Base-by-base conservation (phyloP, 78 protist genomes). In the Bodo saltans region DNA sequence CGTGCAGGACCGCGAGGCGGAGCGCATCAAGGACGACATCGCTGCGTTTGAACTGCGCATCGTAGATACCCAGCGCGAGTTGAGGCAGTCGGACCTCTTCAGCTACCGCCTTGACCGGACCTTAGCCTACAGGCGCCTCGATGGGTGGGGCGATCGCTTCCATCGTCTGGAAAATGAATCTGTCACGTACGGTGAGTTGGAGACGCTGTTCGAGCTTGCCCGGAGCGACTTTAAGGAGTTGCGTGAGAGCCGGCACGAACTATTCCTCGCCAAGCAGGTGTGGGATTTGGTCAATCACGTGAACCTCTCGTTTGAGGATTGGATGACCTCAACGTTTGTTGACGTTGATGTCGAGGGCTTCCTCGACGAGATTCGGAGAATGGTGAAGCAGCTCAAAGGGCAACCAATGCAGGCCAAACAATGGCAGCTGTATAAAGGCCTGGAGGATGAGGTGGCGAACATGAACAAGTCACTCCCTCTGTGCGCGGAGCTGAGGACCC, bases 381-480 rank as follows among this genome's bases (percentile, higher is more conserved):
- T 89, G 33, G 1, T 47, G 37, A 84, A 87, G 85, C 41, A 74
- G 39, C 42, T 81, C 38, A 73, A 85, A 32, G 0, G 35, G 27
- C 38, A 84, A 25, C 60, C 40, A 34, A 52, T 40, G 42, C 67
- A 42, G 34, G 4, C 28, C 28, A 40, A 72, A 27, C 60, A 68
- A 32, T 70, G 78, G 82, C 26, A 21, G 4, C 25, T 29, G 33
- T 84, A 42, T 83, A 33, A 11, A 12, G 84, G 85, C 4, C 26
- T 84, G 30, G 81, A 78, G 47, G 76, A 88, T 53, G 78, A 60
- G 71, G 83, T 71, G 42, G n/a, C 32, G 79, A 3, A 84, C 42
- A 76, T 93, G 90, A 12, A 67, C 30, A 52, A 78, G 27, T 28
- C 90, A 33, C 87, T 95, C 52, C 95, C 94, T 27, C 75, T 92